Evolutionary conservation across 306 rosid genomes (phyloP).

Genomic region (Ammopiptanthus mongolicus): DNA sequence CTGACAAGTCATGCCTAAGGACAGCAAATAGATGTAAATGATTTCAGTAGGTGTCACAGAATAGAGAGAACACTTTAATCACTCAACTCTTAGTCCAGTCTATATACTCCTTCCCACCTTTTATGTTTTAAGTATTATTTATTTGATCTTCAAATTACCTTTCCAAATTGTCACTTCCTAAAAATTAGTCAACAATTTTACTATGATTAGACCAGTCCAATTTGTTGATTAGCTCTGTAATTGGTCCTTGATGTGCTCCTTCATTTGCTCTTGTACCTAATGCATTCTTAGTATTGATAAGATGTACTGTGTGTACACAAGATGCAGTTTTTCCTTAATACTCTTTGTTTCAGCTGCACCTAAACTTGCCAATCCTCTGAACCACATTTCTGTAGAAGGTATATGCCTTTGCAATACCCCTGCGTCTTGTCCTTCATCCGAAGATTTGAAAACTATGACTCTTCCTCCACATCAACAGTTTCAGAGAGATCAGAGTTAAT

Average conservation of each 20-base stretch:
- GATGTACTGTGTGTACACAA: background rate
- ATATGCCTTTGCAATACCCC: no score
- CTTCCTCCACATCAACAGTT: no score
- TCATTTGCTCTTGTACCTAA: background rate
- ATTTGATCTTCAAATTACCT: background rate
- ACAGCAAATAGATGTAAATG: background rate
- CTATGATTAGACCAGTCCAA: background rate
- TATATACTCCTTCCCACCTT: background rate
- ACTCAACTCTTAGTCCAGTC: background rate
- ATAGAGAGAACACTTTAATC: background rate
- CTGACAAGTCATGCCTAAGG: background rate
- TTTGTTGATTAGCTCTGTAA: background rate
- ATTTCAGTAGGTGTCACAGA: background rate
- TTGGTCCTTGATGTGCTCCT: background rate
- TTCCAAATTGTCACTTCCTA: background rate
- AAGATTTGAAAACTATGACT: no score
- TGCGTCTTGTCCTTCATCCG: no score
- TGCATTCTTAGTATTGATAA: background rate
- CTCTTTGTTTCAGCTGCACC: no score
- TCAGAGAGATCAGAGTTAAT: no score
- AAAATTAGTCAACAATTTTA: background rate
- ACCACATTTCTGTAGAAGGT: no score
- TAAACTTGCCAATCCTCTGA: no score
- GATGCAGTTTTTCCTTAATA: no score
- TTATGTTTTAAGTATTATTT: background rate